Conservation (phyloP, 441 rosid genomes). For the Pelargonium cotyledonis region DNA sequence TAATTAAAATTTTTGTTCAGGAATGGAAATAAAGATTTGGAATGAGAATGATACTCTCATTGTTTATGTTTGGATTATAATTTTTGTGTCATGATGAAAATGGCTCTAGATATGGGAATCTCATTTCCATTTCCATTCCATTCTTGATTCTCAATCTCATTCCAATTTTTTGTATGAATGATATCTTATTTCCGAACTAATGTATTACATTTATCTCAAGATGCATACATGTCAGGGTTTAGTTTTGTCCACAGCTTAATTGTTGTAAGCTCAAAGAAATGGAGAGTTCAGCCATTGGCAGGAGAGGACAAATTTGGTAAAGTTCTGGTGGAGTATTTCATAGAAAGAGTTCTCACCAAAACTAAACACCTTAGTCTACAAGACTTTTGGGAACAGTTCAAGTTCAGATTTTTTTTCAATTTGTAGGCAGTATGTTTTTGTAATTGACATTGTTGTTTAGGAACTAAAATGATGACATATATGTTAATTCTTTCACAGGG, state of each 20-base stretch:
- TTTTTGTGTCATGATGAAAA: no score
- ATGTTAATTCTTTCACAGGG: conserved; percentile 21
- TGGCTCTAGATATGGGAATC: no score
- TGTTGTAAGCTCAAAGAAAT: not conserved
- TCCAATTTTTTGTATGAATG: no score
- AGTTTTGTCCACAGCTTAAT: not conserved
- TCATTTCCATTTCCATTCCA: no score
- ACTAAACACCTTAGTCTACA: not conserved
- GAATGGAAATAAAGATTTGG: no score
- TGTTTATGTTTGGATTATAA: no score
- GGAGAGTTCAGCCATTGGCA: not conserved
- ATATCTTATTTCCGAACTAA: not conserved
- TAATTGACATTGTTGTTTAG: not conserved
- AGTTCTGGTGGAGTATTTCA: not conserved
- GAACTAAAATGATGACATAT: not conserved
- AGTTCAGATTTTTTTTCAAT: not conserved
- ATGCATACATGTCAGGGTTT: not conserved
- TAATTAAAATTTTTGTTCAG: no score
- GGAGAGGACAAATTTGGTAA: not conserved
- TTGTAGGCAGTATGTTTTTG: not conserved
- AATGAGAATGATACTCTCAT: no score
- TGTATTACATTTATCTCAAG: not conserved
- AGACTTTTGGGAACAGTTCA: not conserved
- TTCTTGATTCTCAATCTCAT: no score
- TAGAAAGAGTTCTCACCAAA: not conserved